Percentiles rank a stretch among this genome's conserved stretches.
These are phyloP conservation scores for Microbotryum lychnidis-dioicae DNA, from an alignment of 1,284 basidiomycete genomes.

Conservation along the genomic window DNA sequence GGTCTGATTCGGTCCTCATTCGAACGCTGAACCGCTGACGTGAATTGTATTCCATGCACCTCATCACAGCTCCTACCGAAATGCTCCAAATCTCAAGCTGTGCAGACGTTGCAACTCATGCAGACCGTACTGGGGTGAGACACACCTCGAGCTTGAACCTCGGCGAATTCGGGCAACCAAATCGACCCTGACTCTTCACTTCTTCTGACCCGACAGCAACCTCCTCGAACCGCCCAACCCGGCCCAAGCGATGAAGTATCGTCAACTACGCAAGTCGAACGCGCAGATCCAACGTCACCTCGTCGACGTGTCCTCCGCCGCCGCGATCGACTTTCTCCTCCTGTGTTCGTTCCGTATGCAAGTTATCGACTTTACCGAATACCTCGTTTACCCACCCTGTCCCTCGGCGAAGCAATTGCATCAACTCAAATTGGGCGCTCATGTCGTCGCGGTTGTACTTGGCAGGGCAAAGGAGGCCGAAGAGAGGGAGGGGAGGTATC, in stretches of 20 bases:
- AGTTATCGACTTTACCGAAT: slow-evolving; percentile 10
- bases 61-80: slow-evolving; percentile 17
- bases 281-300: slow-evolving; percentile 7
- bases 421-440: neutral
- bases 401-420: slow-evolving; percentile 12
- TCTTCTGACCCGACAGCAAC: slow-evolving; percentile 5
- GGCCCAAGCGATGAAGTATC: slow-evolving; percentile 14
- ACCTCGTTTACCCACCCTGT: slow-evolving; percentile 11
- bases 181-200: neutral
- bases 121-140: slow-evolving; percentile 6
- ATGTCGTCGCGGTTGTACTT: slow-evolving; percentile 7
- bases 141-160: too few relatives aligned
- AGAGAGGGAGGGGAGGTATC: slow-evolving; percentile 20
- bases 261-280: slow-evolving; percentile 26
- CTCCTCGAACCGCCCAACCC: slow-evolving; percentile 24
- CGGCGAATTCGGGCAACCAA: too few relatives aligned
- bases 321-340: slow-evolving; percentile 14
- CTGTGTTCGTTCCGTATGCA: slow-evolving; percentile 5
- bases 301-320: slow-evolving; percentile 6
- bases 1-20: neutral
- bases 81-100: slow-evolving; percentile 18
- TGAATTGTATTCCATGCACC: neutral
- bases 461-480: slow-evolving; percentile 16
- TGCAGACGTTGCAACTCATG: slow-evolving; percentile 21
- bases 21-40: neutral